Evolutionary conservation across 352 stramenopile species (phyloP), one percentile per base, ranked within the genome.

Genomic region (Phytopythium chamaehyphon): DNA sequence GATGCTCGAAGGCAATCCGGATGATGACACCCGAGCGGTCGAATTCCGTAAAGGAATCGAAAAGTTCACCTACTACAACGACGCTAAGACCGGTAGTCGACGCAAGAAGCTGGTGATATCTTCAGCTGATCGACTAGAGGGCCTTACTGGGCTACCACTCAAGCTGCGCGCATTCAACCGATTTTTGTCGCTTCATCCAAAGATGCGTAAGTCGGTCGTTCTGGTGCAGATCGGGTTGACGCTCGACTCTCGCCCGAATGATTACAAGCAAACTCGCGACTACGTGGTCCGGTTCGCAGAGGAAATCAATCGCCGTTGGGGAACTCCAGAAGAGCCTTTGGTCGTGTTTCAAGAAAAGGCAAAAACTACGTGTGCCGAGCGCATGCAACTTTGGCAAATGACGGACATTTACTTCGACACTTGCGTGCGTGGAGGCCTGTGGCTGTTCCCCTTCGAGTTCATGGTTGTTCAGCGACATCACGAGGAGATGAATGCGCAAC

Each of bases 111-210:
- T 87, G 39, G 74, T 90, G 39, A 78, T 98, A 33, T 79, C 90
- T 18, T 95, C 91, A 1, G 95, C 98, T 31, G 93, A 98, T 71
- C 73, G 92, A 22, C 63, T 99, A 18, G 97, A 99, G 70, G 90
- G 95, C 1, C 70, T 99, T 16, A 98, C 96, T 37, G 97, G 93
- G 0, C 87, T 99, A 22, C 94, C 95, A 16, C 70, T 99, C 10
- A 99, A 99, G 67, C 72, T 99, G 21, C 78, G 98, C 12, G 96
- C 93, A 2, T 94, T 99, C 51, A 92, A 99, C 53, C 79, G 90
- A 7, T 98, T 99, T 54, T 76, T 99, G 12, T 59, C 86, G n/a
- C 64, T 81, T n/a, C 68, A 94, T 40, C 90, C 92, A 0, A 56
- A 81, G 3, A 85, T 90, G 38, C 68, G 71, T 1, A 59, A 67